Evolutionary conservation across 1,284 basidiomycete species (phyloP), one percentile per base, ranked within the genome.

Genomic region (Puccinia polysora): DNA sequence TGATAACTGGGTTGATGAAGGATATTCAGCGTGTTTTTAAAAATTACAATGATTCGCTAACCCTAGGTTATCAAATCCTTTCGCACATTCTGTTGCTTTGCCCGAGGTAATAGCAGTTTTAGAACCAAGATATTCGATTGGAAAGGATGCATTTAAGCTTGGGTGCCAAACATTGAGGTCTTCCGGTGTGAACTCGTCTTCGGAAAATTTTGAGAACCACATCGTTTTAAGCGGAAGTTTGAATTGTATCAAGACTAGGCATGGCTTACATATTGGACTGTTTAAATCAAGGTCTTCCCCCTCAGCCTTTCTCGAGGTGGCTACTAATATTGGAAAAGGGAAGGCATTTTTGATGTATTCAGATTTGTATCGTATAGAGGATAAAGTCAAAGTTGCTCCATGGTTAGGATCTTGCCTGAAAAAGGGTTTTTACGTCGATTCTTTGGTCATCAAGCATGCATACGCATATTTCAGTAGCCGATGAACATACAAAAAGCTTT

Each of bases 111-210:
- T 8, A 2, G 28, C 28, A 2, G 47, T 23, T 20, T 36, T 30
- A 20, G 65, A 56, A 5, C 65, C 65, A 5, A 68, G 23, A 20
- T 47, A 68, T 34, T 58, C 36, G 18, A 68, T 68, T 15, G 65
- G 65, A 30, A 68, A 55, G 32, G 56, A 60, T 1, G 56, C 67
- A 62, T 70, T 70, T 12, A 70, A 32, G 14, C 32, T 32, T 6
- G 67, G 67, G 43, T 70, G 43, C 67, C 67, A 70, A 0, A 70
- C 67, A 25, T 47, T 70, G 20, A 70, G 28, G 38, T 70, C 67
- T 62, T 70, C 67, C 12, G 58, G 30, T 15, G 56, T 70, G 30
- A 49, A 70, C 43, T 70, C 67, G 25, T 70, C 67, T 70, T 43
- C n/a, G 25, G 10, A 12, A 53, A 55, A n/a, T 30, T 20, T 14